These are phyloP conservation scores for Candida glaebosa DNA, from an alignment of 805 yeast genomes.

Conservation along the genomic window DNA sequence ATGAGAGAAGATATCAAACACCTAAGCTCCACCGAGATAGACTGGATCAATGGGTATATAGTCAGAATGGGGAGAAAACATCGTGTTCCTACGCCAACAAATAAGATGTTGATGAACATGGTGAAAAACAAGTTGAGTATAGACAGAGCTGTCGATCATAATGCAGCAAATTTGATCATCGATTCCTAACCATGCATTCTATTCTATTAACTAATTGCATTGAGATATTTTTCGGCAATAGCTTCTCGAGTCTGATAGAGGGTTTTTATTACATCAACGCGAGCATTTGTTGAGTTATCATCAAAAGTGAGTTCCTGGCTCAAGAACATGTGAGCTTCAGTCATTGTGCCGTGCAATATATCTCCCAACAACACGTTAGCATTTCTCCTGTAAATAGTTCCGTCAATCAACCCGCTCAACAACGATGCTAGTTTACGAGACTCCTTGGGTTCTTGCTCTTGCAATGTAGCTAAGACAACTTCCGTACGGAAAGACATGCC, in stretches of 20 bases:
- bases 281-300: slow-evolving; percentile 13
- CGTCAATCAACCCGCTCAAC: slow-evolving; percentile 48
- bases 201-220: no score
- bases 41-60: slow-evolving; percentile 80
- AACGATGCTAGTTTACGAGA: slow-evolving; percentile 35
- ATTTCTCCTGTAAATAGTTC: slow-evolving; percentile 31
- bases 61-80: slow-evolving; percentile 49
- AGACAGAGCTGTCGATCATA: slow-evolving; percentile 24
- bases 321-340: slow-evolving; percentile 18
- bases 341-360: slow-evolving; percentile 28
- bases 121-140: slow-evolving; percentile 38
- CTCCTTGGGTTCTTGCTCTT: slow-evolving; percentile 26
- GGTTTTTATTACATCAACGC: slow-evolving; percentile 18
- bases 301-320: slow-evolving; percentile 13
- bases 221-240: slow-evolving; percentile 20
- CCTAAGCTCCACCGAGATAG: slow-evolving; percentile 68
- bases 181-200: no score
- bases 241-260: slow-evolving; percentile 23
- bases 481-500: slow-evolving; percentile 68
- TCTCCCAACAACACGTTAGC: slow-evolving; percentile 26
- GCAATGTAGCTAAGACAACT: slow-evolving; percentile 65
- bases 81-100: slow-evolving; percentile 43
- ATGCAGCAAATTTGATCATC: slow-evolving; percentile 7
- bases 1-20: slow-evolving; percentile 66
- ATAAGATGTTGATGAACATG: slow-evolving; percentile 43